A percentile compares a stretch with the other conserved stretches of the same genome.
Evolutionary conservation across 208 protist genomes (phyloP).

Genomic region (Trypanosoma scelopori): DNA sequence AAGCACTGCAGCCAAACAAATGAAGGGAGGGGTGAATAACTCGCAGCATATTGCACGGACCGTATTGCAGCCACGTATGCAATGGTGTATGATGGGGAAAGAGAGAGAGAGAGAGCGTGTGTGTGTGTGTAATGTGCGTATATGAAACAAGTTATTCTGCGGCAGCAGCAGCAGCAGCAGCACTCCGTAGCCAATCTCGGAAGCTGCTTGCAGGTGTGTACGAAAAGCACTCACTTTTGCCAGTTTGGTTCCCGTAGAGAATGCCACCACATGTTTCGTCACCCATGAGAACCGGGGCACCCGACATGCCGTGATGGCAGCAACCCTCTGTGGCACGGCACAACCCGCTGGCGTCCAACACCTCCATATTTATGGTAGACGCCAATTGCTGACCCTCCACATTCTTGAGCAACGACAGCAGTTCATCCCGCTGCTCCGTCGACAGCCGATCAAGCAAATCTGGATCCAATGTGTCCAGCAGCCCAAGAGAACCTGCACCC

Average conservation of each 20-base stretch:
- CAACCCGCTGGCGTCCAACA: constrained; percentile 54
- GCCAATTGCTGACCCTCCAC: constrained; percentile 65
- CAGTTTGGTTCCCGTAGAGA: constrained; percentile 70
- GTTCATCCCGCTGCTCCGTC: constrained; percentile 39
- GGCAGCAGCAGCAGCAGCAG: background rate
- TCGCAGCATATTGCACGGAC: too few relatives aligned
- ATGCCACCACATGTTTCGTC: constrained; percentile 48
- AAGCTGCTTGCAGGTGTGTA: constrained; percentile 57
- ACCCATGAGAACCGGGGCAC: constrained; percentile 47
- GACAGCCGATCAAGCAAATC: constrained; percentile 58
- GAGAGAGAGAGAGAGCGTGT: background rate
- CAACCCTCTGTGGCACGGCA: constrained; percentile 35
- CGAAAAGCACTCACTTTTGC: constrained; percentile 40
- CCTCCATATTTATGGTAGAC: constrained; percentile 26
- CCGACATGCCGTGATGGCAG: constrained; percentile 86
- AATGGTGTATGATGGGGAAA: background rate
- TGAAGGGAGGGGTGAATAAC: too few relatives aligned
- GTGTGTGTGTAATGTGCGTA: background rate
- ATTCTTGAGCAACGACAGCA: constrained; percentile 50
- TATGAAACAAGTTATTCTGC: background rate
- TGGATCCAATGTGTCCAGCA: constrained; percentile 76
- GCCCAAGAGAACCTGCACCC: constrained; percentile 53
- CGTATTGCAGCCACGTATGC: too few relatives aligned
- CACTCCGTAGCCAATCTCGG: constrained; percentile 30
- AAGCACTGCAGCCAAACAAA: too few relatives aligned